phyloP scores from a whole-genome alignment of 192 early-diverging fungal species.

The Coemansia interrupta region DNA sequence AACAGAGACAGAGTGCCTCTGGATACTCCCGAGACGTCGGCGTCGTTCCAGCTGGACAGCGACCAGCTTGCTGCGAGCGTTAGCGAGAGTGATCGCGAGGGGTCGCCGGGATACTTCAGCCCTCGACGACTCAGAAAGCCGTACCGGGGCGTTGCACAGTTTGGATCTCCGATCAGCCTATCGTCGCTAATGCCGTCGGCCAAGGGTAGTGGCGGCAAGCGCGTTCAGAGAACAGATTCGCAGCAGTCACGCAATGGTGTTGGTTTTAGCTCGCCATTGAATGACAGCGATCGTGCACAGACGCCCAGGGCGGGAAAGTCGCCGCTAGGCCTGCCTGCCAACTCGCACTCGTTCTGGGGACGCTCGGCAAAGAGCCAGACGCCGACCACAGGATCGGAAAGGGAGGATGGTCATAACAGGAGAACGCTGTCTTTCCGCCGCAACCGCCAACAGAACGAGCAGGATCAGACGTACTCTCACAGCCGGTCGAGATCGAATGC shows the following conservation, averaged over 20 bases:
- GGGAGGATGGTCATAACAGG: too few species aligned
- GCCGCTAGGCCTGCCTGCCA: too few species aligned
- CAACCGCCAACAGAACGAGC: neutral
- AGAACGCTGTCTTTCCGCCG: too few species aligned
- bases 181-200: constrained; percentile 8
- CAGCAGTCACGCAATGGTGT: neutral
- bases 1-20: neutral
- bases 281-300: too few species aligned
- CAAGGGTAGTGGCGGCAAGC: neutral
- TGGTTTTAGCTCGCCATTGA: too few species aligned
- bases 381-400: too few species aligned
- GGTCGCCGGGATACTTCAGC: constrained; percentile 4
- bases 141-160: neutral
- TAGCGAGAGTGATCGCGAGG: constrained; percentile 1
- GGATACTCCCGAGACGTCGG: neutral
- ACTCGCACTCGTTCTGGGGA: too few species aligned
- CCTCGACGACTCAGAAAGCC: neutral
- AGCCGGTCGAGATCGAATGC: neutral
- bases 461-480: neutral
- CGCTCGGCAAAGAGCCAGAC: too few species aligned
- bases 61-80: constrained; percentile 4
- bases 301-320: too few species aligned
- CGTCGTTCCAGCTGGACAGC: constrained; percentile 19
- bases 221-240: neutral
- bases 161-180: constrained; percentile 13